A percentile compares a stretch with the other conserved stretches of the same genome.
Conservation (phyloP, 495 filamentous ascomycete species). For the Glonium stellatum region DNA sequence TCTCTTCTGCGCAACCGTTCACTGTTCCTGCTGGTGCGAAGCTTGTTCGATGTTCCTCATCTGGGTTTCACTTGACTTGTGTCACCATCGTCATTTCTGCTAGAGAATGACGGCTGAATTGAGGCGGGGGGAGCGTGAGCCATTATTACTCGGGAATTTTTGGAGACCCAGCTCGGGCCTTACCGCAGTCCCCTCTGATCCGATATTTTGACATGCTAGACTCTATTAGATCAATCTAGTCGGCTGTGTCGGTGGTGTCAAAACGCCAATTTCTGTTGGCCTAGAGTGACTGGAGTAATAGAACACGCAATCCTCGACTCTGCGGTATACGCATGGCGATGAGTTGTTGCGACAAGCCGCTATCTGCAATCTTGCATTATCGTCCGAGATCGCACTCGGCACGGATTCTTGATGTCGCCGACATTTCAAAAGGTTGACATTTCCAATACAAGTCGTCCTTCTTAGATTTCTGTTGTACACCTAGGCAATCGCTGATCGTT, state of each 20-base stretch:
- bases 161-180: not conserved
- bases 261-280: not conserved
- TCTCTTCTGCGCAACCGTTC: not conserved
- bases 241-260: not conserved
- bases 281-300: too few relatives aligned
- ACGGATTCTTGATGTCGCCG: not conserved
- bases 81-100: not conserved
- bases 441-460: too few relatives aligned
- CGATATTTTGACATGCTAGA: not conserved
- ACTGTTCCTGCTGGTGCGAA: not conserved
- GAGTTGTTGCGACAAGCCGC: not conserved
- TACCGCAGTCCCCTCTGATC: not conserved
- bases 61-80: not conserved
- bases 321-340: not conserved
- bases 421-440: not conserved
- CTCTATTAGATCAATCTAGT: not conserved
- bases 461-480: too few relatives aligned
- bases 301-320: not conserved
- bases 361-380: not conserved
- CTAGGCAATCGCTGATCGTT: too few relatives aligned
- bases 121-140: not conserved
- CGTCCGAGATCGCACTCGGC: slow-evolving; percentile 1
- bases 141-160: not conserved
- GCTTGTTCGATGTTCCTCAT: not conserved
- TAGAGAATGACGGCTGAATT: not conserved